phyloP scores from a whole-genome alignment of 345 rosid species.

The Salix viminalis region DNA sequence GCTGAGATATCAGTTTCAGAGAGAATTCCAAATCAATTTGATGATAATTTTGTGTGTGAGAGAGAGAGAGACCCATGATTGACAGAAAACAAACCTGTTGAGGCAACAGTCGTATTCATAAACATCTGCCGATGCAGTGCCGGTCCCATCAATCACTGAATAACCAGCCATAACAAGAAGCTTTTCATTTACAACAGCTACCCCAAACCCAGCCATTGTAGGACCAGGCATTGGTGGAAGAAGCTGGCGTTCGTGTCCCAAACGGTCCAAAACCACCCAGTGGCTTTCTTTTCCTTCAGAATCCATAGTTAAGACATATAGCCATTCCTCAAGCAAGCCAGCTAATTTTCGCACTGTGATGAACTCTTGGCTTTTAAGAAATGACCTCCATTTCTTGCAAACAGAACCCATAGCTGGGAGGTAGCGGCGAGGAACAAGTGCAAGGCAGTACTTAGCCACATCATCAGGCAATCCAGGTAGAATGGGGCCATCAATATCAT shows the following conservation, averaged over 20 bases:
- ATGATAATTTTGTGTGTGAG: neutral
- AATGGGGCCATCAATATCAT: constrained; percentile 38
- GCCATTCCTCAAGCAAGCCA: constrained; percentile 80
- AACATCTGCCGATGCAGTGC: constrained; percentile 56
- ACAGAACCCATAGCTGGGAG: constrained; percentile 75
- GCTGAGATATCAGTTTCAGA: neutral
- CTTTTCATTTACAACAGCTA: constrained; percentile 66
- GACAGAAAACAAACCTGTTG: constrained; percentile 56
- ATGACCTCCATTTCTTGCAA: constrained; percentile 80
- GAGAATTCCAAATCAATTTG: neutral
- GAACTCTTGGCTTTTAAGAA: constrained; percentile 80
- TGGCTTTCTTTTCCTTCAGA: constrained; percentile 61
- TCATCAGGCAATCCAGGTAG: constrained; percentile 90
- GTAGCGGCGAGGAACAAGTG: constrained; percentile 70
- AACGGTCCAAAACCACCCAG: constrained; percentile 78
- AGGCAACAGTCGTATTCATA: constrained; percentile 77
- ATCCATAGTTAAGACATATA: constrained; percentile 61
- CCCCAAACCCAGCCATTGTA: constrained; percentile 61
- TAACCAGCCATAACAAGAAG: constrained; percentile 77
- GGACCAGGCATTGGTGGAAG: constrained; percentile 87
- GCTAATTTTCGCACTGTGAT: constrained; percentile 55
- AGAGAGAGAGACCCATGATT: neutral
- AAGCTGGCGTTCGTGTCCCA: constrained; percentile 45
- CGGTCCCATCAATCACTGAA: constrained; percentile 42
- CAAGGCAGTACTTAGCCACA: constrained; percentile 72